Conservation (phyloP, 2,329 filamentous ascomycete species). For the Venturiaceae sp. region DNA sequence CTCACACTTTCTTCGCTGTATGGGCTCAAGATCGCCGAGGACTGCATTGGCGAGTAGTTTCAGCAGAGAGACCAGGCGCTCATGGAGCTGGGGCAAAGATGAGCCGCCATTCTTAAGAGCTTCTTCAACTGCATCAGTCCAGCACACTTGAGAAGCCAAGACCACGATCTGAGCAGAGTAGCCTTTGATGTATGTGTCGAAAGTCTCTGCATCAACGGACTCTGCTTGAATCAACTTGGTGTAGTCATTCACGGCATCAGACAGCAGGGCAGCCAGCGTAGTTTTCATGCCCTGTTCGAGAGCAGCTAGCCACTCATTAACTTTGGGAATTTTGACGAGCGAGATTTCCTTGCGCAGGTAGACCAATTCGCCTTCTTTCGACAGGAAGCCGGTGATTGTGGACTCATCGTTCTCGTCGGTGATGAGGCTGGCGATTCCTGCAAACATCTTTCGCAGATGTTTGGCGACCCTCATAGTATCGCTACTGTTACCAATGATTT, state of each 20-base stretch:
- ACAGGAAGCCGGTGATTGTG: slow-evolving; percentile 84
- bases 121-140: slow-evolving; percentile 79
- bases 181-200: slow-evolving; percentile 70
- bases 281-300: slow-evolving; percentile 90
- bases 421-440: slow-evolving; percentile 78
- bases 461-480: slow-evolving; percentile 94
- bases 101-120: slow-evolving; percentile 63
- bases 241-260: slow-evolving; percentile 78
- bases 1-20: slow-evolving; percentile 92
- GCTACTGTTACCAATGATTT: slow-evolving; percentile 99
- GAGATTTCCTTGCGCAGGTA: slow-evolving; percentile 84
- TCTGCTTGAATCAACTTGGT: slow-evolving; percentile 65
- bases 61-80: slow-evolving; percentile 76
- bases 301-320: slow-evolving; percentile 97
- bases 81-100: slow-evolving; percentile 61
- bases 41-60: slow-evolving; percentile 81
- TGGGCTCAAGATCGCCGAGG: slow-evolving; percentile 75
- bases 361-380: slow-evolving; percentile 88
- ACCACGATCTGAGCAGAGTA: slow-evolving; percentile 96
- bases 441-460: slow-evolving; percentile 99
- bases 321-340: slow-evolving; percentile 83
- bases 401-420: slow-evolving; percentile 90
- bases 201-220: slow-evolving; percentile 56
- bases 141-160: slow-evolving; percentile 84
- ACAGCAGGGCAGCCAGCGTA: slow-evolving; percentile 81